Base-by-base conservation (phyloP, 1,139 yeast species). In the Pichia sp. region DNA sequence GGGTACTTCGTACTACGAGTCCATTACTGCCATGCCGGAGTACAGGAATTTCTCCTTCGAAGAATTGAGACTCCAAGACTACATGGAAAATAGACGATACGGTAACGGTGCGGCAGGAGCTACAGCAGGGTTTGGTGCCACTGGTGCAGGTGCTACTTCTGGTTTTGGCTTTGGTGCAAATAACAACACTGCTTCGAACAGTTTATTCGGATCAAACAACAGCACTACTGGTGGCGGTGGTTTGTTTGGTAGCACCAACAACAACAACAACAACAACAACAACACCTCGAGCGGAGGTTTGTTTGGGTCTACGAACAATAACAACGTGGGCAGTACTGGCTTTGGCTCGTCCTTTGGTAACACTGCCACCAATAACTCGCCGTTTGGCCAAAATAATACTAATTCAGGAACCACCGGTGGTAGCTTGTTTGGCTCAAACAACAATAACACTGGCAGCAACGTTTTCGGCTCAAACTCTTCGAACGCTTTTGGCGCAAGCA, bases 31-130 rank as follows among this genome's bases (percentile, higher is more conserved):
- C 45, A 92, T 93, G 98, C 96, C 96, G 13, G 96, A 90, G 66
- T 93, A 93, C 69, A 78, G 79, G 62, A 84, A 84, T 64, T 88
- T 73, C 64, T 87, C 96, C 0, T 81, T 85, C 65, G 97, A 92
- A 70, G 99, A 93, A 69, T 78, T 93, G 70, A 80, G 99, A 69
- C 74, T 81, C 63, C 93, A 87, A 70, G 99, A 93, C 72, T 93
- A 93, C 68, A 83, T 84, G 65, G 89, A 84, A 59, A 82, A 82
- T 59, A 78, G 95, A 62, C 80, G 84, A 55, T 82, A 65, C 61
- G 87, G 86, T n/a, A 76, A 69, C 40, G 65, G 67, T 30, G 46
- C 47, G 34, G 47, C 61, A 8, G 50, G 54, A 11, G 47, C 57
- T 15, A 50, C 56, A 31, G 53, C 26, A 4, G 60, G 61, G 2